A percentile compares a stretch with the other conserved stretches of the same genome.
phyloP scores from a whole-genome alignment of 306 rosid genomes.

The Ormosia semicastrata region DNA sequence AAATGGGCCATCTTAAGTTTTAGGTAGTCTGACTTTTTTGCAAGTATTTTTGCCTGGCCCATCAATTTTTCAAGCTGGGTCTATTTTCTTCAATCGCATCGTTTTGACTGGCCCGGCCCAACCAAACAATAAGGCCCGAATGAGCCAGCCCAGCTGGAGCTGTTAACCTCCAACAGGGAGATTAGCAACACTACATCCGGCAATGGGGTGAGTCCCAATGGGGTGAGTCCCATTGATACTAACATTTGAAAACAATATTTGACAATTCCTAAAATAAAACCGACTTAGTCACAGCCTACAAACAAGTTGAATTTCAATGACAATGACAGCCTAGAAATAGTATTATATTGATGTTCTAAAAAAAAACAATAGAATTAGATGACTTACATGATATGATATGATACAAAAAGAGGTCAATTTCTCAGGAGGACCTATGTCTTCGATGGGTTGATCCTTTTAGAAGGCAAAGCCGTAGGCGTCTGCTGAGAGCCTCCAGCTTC shows the following conservation, averaged over 20 bases:
- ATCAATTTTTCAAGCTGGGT: too few species aligned
- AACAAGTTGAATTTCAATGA: background rate
- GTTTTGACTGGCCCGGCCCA: too few species aligned
- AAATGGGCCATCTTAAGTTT: too few species aligned
- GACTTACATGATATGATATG: constrained; percentile 10
- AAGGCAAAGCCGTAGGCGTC: constrained; percentile 74
- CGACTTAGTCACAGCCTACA: constrained; percentile 10
- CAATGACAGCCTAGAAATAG: constrained; percentile 8
- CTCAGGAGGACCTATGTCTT: constrained; percentile 50
- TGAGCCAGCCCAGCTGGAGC: too few species aligned
- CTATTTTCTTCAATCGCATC: too few species aligned
- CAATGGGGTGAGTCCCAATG: background rate
- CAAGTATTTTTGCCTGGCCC: too few species aligned
- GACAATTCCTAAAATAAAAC: constrained; percentile 23
- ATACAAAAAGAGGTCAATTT: constrained; percentile 22
- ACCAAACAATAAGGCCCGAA: too few species aligned
- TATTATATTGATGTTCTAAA: background rate
- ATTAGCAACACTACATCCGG: background rate
- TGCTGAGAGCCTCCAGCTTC: constrained; percentile 82
- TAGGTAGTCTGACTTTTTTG: too few species aligned
- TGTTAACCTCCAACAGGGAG: background rate
- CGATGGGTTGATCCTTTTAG: constrained; percentile 61
- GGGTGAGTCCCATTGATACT: background rate
- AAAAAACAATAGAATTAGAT: constrained; percentile 4
- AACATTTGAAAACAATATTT: constrained; percentile 19